phyloP scores from a whole-genome alignment of 106 monocot species.

The Xerophyta viscosa region DNA sequence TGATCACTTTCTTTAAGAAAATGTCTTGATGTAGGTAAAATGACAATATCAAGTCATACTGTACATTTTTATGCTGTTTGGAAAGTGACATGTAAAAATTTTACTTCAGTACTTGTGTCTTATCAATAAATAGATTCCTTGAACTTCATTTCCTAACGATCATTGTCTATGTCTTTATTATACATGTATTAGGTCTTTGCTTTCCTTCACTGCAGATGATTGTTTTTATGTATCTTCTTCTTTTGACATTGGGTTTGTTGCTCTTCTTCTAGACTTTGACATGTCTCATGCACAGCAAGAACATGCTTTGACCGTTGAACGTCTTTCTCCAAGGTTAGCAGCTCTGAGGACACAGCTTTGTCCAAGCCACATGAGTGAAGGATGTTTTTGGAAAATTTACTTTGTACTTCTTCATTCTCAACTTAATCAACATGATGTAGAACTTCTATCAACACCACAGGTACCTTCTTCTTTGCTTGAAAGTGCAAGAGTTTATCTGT shows the following conservation, averaged over 20 bases:
- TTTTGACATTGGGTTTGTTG: background rate
- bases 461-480: conserved; percentile 7
- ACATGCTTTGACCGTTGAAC: conserved; percentile 81
- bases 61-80: no score
- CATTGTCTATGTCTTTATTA: no score
- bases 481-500: background rate
- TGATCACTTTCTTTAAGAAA: no score
- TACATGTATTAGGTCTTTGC: no score
- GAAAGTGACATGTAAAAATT: no score
- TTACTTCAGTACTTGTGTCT: no score
- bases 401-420: conserved; percentile 96
- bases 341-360: conserved; percentile 91
- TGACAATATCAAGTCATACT: no score
- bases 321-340: conserved; percentile 72
- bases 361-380: conserved; percentile 93
- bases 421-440: conserved; percentile 73
- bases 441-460: conserved; percentile 86
- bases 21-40: no score
- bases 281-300: conserved; percentile 90
- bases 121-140: no score
- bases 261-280: conserved; percentile 62
- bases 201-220: no score
- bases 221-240: background rate
- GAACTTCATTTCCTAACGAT: no score
- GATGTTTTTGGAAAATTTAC: conserved; percentile 98